phyloP scores from a whole-genome alignment of 176 grass and related monocot genomes.

The Hyparrhenia diplandra region DNA sequence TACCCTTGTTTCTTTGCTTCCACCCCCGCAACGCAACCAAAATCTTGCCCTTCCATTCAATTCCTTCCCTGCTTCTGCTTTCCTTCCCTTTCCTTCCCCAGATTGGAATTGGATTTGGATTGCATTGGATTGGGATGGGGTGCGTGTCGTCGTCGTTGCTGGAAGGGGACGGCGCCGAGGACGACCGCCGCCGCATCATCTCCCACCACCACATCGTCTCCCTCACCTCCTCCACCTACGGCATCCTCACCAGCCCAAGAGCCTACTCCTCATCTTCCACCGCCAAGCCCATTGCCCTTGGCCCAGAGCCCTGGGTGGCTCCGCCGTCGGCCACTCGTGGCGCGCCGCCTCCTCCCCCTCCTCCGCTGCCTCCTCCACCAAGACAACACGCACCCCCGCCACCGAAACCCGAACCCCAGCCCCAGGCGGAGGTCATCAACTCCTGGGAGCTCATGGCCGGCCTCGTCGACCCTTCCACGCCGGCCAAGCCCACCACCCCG shows the following conservation, averaged over 20 bases:
- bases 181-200: slow-evolving; percentile 42
- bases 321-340: not conserved
- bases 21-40: not conserved
- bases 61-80: too few relatives aligned
- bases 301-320: not conserved
- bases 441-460: slow-evolving; percentile 79
- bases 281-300: not conserved
- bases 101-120: not conserved
- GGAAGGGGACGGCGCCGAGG: slow-evolving; percentile 22
- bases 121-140: slow-evolving; percentile 41
- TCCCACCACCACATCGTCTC: slow-evolving; percentile 64
- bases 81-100: not conserved
- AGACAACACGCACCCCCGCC: not conserved
- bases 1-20: not conserved
- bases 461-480: slow-evolving; percentile 50
- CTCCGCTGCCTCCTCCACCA: not conserved
- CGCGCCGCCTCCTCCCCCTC: not conserved
- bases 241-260: slow-evolving; percentile 42
- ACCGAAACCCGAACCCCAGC: not conserved
- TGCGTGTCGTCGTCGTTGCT: slow-evolving; percentile 55
- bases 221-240: slow-evolving; percentile 82
- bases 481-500: not conserved
- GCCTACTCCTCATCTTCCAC: not conserved
- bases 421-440: slow-evolving; percentile 54
- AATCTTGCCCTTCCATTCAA: not conserved